phyloP scores from a whole-genome alignment of 2,329 filamentous ascomycete genomes.

The Penicillium rolfsii region DNA sequence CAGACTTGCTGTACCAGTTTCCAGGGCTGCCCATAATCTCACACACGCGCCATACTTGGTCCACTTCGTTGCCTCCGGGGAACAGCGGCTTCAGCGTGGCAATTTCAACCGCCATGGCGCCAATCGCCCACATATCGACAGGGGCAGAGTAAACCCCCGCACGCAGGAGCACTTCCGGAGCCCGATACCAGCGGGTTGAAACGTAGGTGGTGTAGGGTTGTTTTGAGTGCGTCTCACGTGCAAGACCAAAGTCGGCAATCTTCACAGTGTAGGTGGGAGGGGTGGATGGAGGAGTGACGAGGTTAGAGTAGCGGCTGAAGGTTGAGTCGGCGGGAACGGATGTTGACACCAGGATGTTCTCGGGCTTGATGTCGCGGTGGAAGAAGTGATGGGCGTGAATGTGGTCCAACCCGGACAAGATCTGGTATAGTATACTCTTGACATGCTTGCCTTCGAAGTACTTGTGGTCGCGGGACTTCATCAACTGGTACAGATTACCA shows the following conservation, averaged over 20 bases:
- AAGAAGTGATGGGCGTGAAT: conserved; percentile 98
- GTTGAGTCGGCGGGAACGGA: conserved; percentile 84
- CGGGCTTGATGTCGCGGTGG: conserved; percentile 98
- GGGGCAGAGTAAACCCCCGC: conserved; percentile 97
- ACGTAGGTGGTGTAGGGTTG: conserved; percentile 98
- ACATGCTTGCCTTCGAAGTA: conserved; percentile 85
- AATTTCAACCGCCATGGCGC: conserved; percentile 97
- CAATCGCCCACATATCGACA: conserved; percentile 97
- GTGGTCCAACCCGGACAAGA: conserved; percentile 92
- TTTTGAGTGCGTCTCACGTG: conserved; percentile 96
- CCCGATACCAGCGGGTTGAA: conserved; percentile 92
- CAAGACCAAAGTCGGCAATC: conserved; percentile 96
- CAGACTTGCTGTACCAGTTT: conserved; percentile 95
- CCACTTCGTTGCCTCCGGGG: conserved; percentile 96
- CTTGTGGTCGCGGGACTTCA: conserved; percentile 98
- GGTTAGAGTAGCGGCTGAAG: conserved; percentile 87
- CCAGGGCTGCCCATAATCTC: conserved; percentile 99
- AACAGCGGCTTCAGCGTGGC: conserved; percentile 96
- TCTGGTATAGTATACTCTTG: conserved; percentile 97
- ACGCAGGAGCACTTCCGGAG: conserved; percentile 88
- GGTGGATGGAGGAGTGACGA: conserved; percentile 93
- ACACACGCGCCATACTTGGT: conserved; percentile 98
- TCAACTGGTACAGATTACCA: conserved; percentile 96
- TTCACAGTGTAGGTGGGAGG: conserved; percentile 95
- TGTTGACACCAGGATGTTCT: conserved; percentile 96